A percentile compares a stretch with the other conserved stretches of the same genome.
These are phyloP conservation scores for Obelidium mucronatum DNA, from an alignment of 192 early-diverging fungal genomes.

Conservation along the genomic window DNA sequence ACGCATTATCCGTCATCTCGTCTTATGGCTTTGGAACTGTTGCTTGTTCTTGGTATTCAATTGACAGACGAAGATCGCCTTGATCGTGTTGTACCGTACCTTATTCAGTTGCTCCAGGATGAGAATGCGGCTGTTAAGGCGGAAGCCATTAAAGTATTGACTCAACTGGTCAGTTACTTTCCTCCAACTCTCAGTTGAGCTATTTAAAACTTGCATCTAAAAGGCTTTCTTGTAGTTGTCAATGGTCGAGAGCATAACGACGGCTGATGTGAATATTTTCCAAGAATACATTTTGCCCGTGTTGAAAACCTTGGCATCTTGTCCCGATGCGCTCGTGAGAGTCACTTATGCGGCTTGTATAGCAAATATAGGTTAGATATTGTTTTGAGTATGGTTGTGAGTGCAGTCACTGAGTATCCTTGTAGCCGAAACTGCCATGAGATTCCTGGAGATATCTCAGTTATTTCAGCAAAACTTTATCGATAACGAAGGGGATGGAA, in stretches of 20 bases:
- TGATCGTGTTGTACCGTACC: constrained; percentile 80
- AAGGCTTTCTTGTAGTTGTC: constrained; percentile 58
- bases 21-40: constrained; percentile 75
- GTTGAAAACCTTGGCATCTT: constrained; percentile 71
- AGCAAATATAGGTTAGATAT: constrained; percentile 56
- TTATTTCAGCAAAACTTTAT: constrained; percentile 52
- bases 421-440: constrained; percentile 79
- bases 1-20: constrained; percentile 73
- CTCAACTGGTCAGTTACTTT: constrained; percentile 67
- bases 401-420: not conserved
- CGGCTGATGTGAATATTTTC: constrained; percentile 86
- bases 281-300: constrained; percentile 89
- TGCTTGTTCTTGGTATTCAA: constrained; percentile 62
- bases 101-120: constrained; percentile 72
- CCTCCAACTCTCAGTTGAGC: too few relatives aligned
- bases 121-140: constrained; percentile 69
- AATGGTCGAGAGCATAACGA: constrained; percentile 78
- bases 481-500: constrained; percentile 61
- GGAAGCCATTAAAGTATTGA: constrained; percentile 68
- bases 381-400: not conserved
- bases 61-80: constrained; percentile 75
- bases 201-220: too few relatives aligned
- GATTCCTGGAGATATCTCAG: constrained; percentile 78
- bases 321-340: constrained; percentile 79
- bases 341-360: constrained; percentile 85